Conservation (phyloP, 78 protist species). For the Acrasis kona region DNA sequence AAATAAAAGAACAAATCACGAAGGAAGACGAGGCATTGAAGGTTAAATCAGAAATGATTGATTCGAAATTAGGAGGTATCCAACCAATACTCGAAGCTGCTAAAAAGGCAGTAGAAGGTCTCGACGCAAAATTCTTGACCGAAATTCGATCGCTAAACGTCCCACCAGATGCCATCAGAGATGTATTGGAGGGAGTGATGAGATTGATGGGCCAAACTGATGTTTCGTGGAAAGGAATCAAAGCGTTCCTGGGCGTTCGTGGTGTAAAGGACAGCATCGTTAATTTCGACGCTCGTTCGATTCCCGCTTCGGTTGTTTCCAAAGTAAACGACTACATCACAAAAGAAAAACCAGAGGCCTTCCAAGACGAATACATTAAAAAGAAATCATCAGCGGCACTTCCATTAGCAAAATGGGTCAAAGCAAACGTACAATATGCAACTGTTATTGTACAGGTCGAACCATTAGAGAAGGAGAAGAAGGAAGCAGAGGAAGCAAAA, state of each 20-base stretch:
- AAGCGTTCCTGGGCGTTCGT: constrained; percentile 32
- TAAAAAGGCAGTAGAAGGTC: constrained; percentile 40
- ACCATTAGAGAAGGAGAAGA: constrained; percentile 26
- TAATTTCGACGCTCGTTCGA: constrained; percentile 44
- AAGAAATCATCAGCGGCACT: constrained; percentile 59
- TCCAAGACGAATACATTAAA: constrained; percentile 28
- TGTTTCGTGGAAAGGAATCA: constrained; percentile 67
- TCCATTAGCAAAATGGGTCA: constrained; percentile 79
- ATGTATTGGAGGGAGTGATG: constrained; percentile 66
- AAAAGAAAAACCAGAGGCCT: constrained; percentile 17
- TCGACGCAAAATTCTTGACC: constrained; percentile 24
- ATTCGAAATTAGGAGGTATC: constrained; percentile 26
- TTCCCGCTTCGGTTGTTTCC: too few species aligned
- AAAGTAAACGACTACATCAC: constrained; percentile 13
- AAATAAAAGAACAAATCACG: constrained; percentile 24
- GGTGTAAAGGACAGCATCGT: constrained; percentile 48
- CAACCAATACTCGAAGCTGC: constrained; percentile 72
- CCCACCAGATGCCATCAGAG: constrained; percentile 46
- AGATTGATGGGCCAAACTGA: constrained; percentile 45
- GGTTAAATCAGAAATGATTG: constrained; percentile 24
- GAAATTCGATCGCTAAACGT: constrained; percentile 50
- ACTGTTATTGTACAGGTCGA: constrained; percentile 9
- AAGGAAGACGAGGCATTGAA: neutral
- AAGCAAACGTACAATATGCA: constrained; percentile 52
- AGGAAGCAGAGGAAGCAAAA: neutral